Base-by-base conservation (phyloP, 1,284 basidiomycete genomes). In the Cryptococcus wingfieldii region DNA sequence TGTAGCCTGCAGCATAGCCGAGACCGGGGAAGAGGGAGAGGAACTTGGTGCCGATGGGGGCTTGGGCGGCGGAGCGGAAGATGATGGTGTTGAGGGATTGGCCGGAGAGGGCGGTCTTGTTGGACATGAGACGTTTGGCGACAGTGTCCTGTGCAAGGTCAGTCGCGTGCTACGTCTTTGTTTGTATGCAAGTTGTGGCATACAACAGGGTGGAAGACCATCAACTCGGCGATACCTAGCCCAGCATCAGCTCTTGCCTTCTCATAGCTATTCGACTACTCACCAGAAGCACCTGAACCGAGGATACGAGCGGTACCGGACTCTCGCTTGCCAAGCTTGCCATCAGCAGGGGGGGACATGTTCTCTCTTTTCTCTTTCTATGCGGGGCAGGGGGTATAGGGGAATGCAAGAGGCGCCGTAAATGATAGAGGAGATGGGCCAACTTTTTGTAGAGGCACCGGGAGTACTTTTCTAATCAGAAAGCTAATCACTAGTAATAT, bases 1-100 rank as follows among this genome's bases (percentile, higher is more conserved):
- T 98, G 86, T 98, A 98, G 0, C 93, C 92, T 34, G 92, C 95
- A 4, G 95, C 96, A 74, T 98, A 98, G 1, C 96, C 96, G 4
- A 98, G 85, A 63, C 95, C 95, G 28, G 96, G 95, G 81, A 98
- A 98, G 41, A 98, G 83, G 4, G 92, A 96, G 38, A 97, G 63
- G 68, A 95, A 83, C 75, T 90, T 92, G 49, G 80, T 79, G n/a
- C 78, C 75, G 6, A 88, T 52, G 5, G 88, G 78, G 6, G 91
- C 88, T 2, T 82, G 73, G 5, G 93, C 89, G 51, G 89, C 81
- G 54, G 94, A 87, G 51, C 87, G 84, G 84, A 98, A 98, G 74
- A 98, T 82, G 79, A 98, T 86, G 53, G 82, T 73, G 54, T 84
- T 86, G 46, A 93, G 76, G 18, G 81, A 81, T 42, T 81, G 77